Conservation (phyloP, 164 flowering plant species). For the Warburgia ugandensis region DNA sequence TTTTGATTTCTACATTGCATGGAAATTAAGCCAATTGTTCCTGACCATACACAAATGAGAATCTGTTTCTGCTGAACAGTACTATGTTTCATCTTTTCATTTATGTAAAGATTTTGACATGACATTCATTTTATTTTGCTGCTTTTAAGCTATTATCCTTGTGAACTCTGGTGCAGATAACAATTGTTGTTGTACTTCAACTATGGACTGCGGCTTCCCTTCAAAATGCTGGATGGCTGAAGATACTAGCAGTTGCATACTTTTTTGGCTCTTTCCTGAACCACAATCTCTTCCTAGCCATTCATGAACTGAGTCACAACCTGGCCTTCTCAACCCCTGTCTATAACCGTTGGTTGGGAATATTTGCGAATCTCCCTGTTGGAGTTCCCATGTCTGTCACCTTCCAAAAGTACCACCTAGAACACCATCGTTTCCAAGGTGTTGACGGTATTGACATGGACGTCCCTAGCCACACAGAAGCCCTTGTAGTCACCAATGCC, state of each 20-base stretch:
- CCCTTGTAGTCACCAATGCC: slow-evolving; percentile 49
- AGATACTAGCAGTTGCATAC: slow-evolving; percentile 68
- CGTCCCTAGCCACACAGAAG: slow-evolving; percentile 68
- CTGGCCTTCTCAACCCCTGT: slow-evolving; percentile 88
- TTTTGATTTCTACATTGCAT: too few species aligned
- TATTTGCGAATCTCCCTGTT: slow-evolving; percentile 91
- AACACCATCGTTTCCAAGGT: slow-evolving; percentile 55
- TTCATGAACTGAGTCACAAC: slow-evolving; percentile 95
- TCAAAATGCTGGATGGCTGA: slow-evolving; percentile 51
- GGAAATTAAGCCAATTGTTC: too few species aligned
- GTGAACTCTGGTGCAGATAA: slow-evolving; percentile 43
- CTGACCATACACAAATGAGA: too few species aligned
- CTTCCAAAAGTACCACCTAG: slow-evolving; percentile 72
- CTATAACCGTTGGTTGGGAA: slow-evolving; percentile 91
- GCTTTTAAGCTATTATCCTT: too few species aligned
- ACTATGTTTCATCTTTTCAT: too few species aligned
- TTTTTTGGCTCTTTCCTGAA: slow-evolving; percentile 93
- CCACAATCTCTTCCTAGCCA: slow-evolving; percentile 93
- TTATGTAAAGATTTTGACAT: too few species aligned
- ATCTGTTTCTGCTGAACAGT: too few species aligned
- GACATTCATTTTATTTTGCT: too few species aligned
- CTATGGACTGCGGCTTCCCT: slow-evolving; percentile 72
- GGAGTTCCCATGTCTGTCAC: slow-evolving; percentile 97
- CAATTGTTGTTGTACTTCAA: slow-evolving; percentile 68
- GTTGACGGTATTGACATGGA: slow-evolving; percentile 95